Evolutionary conservation across 768 basidiomycete genomes (phyloP), one percentile per base, ranked within the genome.

Genomic region (Tricholoma terreum): DNA sequence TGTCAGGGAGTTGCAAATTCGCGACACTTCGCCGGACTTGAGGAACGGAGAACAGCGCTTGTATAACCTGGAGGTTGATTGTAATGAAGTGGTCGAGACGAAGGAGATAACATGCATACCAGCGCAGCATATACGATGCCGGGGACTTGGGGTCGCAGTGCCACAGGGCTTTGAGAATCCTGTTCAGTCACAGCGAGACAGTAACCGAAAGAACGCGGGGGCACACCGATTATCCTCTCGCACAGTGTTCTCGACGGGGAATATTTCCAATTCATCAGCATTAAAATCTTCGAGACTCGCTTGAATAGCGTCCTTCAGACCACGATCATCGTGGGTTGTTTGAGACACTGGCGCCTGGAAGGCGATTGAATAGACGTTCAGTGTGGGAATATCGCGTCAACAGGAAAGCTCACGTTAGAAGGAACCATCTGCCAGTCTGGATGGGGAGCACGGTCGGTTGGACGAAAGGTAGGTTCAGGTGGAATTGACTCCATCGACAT

Each of bases 401-500:
- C 52, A 30, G 50, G 10, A 42, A 42, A 63, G 67, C 68, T 65
- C 73, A 88, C 88, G 66, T 86, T 84, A 6, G 87, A 83, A 17
- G 83, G 82, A 7, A 89, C 87, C 66, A 89, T 69, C 50, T 85
- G 84, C 88, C 87, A 89, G 54, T 77, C 79, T 1, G 85, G 80
- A 66, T 89, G 77, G 1, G 87, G 78, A 3, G 84, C 78, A 40
- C 87, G 77, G 36, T 84, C 73, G 58, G 80, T 85, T 14, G 86
- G 84, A 0, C 82, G 78, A 68, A 89, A 84, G 40, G 75, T 72
- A 1, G 78, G 69, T 6, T 66, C 70, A 24, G 67, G 68, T 50
- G 74, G 63, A 12, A 77, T 67, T 50, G 52, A 31, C 33, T 76
- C 77, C 66, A 86, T 72, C 7, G 83, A 85, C 43, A 83, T 78